Evolutionary conservation across 2,329 filamentous ascomycete species (phyloP).

Genomic region (Daldinia sp.): DNA sequence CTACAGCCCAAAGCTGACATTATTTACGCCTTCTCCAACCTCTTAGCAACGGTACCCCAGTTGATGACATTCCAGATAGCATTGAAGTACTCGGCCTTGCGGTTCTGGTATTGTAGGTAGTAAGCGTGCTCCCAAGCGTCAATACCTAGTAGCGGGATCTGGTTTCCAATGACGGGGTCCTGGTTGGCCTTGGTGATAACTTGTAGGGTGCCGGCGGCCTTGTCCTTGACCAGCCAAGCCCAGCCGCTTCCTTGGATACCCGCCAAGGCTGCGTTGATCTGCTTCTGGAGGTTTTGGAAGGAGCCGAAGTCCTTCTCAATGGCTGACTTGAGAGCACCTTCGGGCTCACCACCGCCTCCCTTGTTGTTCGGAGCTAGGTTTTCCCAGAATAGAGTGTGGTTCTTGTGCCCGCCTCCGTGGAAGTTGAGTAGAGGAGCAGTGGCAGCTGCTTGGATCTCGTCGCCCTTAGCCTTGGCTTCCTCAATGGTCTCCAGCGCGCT

Average conservation of each 20-base stretch:
- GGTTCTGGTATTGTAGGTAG: slow-evolving; percentile 78
- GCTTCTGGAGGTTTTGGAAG: slow-evolving; percentile 63
- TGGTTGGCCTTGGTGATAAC: slow-evolving; percentile 75
- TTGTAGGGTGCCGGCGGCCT: slow-evolving; percentile 62
- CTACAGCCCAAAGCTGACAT: slow-evolving; percentile 3
- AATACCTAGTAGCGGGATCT: slow-evolving; percentile 67
- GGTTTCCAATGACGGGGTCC: slow-evolving; percentile 65
- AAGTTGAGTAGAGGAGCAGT: slow-evolving; percentile 66
- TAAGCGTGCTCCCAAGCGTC: slow-evolving; percentile 76
- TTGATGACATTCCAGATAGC: slow-evolving; percentile 86
- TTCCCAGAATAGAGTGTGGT: slow-evolving; percentile 78
- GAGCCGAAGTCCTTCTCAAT: slow-evolving; percentile 69
- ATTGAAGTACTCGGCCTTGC: slow-evolving; percentile 84
- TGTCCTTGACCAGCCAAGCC: slow-evolving; percentile 73
- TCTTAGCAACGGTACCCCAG: slow-evolving; percentile 62
- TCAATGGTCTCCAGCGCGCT: slow-evolving; percentile 74
- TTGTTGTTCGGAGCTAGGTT: slow-evolving; percentile 65
- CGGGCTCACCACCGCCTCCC: slow-evolving; percentile 60
- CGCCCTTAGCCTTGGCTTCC: slow-evolving; percentile 66
- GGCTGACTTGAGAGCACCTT: slow-evolving; percentile 61
- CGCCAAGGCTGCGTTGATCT: slow-evolving; percentile 66
- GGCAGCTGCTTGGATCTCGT: slow-evolving; percentile 53
- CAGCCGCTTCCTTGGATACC: slow-evolving; percentile 75
- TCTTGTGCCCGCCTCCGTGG: slow-evolving; percentile 75
- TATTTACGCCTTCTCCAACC: slow-evolving; percentile 48